phyloP scores from a whole-genome alignment of 1,139 yeast genomes.

The Geotrichum bryndzae region DNA sequence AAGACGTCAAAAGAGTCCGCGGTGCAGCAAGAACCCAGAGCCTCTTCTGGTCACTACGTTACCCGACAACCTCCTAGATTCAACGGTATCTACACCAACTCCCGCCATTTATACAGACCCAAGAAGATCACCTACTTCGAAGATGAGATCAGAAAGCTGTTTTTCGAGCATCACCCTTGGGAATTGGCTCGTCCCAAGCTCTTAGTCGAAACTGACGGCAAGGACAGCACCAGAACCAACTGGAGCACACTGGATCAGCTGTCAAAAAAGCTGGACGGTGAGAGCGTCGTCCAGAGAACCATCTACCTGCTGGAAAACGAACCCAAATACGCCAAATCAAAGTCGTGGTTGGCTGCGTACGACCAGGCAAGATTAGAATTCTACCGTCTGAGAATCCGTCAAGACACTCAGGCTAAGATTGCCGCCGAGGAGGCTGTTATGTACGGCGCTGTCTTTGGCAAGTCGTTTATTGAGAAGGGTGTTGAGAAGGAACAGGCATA shows the following conservation, averaged over 20 bases:
- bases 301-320: conserved; percentile 53
- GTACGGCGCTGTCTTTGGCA: conserved; percentile 73
- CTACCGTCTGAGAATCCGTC: conserved; percentile 76
- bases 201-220: conserved; percentile 67
- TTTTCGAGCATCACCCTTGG: conserved; percentile 96
- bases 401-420: conserved; percentile 69
- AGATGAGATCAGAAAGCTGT: conserved; percentile 73
- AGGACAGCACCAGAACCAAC: conserved; percentile 49
- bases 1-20: conserved; percentile 28
- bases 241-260: conserved; percentile 78
- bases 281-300: conserved; percentile 89
- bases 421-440: conserved; percentile 77
- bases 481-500: conserved; percentile 63
- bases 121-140: conserved; percentile 67
- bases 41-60: conserved; percentile 37
- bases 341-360: conserved; percentile 59
- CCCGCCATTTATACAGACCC: conserved; percentile 45
- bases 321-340: conserved; percentile 31
- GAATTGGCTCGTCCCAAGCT: conserved; percentile 91
- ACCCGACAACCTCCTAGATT: conserved; percentile 42
- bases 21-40: conserved; percentile 19
- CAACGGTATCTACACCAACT: conserved; percentile 25
- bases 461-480: conserved; percentile 60
- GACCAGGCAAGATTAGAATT: conserved; percentile 84
- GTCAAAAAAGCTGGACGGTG: conserved; percentile 78